Base-by-base conservation (phyloP, 2,329 filamentous ascomycete genomes). In the Pseudopyrenochaeta lycopersici region DNA sequence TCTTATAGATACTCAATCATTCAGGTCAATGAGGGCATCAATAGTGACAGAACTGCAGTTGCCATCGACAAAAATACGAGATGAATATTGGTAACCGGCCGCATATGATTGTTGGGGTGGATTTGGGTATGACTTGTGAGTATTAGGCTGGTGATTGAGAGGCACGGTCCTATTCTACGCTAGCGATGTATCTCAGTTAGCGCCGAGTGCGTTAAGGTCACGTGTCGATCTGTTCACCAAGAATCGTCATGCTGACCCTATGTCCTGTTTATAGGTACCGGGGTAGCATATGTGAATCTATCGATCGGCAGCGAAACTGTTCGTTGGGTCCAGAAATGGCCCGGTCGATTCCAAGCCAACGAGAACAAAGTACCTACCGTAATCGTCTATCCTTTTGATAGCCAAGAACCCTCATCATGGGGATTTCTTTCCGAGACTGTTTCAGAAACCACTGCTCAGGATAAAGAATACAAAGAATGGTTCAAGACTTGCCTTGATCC, bases 401-500 rank as follows among this genome's bases (percentile, higher is more conserved):
- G 44, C 1, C 21, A 38, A 1, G 53, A 57, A 2, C 69, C 83
- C 5, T 80, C 80, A 0, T 82, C 80, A 0, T 85, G 83, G 83
- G 83, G 83, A 0, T 84, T 82, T 58, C 71, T 81, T 23, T 84
- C 82, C 35, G 78, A 80, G 21, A 73, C 67, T 2, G 55, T 63
- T 5, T 59, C 63, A 20, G 74, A 76, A 42, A 61, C 58, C 9
- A 68, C 62, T 15, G 80, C 82, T 7, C 76, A 81, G 14, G 76
- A 81, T 18, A 78, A 78, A 32, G 74, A 76, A 12, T 68, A 73
- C 33, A 73, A 75, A 7, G 81, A 84, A 49, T 83, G 83, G 76
- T 85, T 85, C 76, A 85, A 85, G 61, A 83, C 83, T 54, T 84
- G 80, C 58, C 76, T 84, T 12, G 83, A 85, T 47, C 72, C 76